Conservation (phyloP, 805 yeast species). For the Wickerhamiella kazuoi region DNA sequence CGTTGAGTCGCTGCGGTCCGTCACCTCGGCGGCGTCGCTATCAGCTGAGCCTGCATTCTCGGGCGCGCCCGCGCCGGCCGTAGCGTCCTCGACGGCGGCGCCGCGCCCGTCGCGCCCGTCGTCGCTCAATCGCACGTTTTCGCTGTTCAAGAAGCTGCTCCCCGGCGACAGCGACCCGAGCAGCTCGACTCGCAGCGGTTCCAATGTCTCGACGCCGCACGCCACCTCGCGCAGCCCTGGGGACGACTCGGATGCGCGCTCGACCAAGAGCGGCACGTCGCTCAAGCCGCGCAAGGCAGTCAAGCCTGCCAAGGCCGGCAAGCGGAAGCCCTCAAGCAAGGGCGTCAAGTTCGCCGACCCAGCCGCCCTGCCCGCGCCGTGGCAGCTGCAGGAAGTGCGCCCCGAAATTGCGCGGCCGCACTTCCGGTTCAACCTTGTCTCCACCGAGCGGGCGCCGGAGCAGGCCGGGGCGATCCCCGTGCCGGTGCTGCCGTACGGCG, state of each 20-base stretch:
- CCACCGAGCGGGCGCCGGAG: slow-evolving; percentile 4
- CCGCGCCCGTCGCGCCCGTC: neutral
- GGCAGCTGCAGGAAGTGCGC: slow-evolving; percentile 15
- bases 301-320: neutral
- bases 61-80: neutral
- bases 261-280: neutral
- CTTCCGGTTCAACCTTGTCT: slow-evolving; percentile 16
- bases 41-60: neutral
- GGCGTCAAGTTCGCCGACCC: slow-evolving; percentile 3
- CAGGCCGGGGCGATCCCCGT: neutral
- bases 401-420: slow-evolving; percentile 19
- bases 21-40: too few relatives aligned
- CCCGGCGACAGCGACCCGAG: neutral
- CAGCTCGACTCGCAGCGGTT: neutral
- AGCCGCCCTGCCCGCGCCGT: slow-evolving; percentile 15
- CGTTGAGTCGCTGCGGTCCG: too few relatives aligned
- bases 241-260: neutral
- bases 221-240: neutral
- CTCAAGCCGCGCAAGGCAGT: neutral
- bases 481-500: slow-evolving; percentile 13
- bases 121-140: neutral
- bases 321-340: neutral
- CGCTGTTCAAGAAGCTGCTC: slow-evolving; percentile 2
- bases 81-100: neutral
- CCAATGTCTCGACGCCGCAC: neutral